These are phyloP conservation scores for Beauveria bassiana DNA, from an alignment of 2,329 filamentous ascomycete genomes.

Conservation along the genomic window DNA sequence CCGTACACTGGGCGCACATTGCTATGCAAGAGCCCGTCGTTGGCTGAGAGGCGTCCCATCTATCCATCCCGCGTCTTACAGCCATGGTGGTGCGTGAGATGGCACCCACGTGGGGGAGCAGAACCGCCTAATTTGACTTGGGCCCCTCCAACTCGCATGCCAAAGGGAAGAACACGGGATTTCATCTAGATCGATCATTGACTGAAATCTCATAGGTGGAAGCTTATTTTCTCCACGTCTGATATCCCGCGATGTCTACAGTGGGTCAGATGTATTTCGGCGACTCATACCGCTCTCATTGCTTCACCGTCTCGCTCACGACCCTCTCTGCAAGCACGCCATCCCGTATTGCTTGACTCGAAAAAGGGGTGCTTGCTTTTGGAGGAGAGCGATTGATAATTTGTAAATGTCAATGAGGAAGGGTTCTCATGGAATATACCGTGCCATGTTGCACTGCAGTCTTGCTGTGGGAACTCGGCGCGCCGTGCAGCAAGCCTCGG, in stretches of 20 bases:
- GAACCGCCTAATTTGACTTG: neutral
- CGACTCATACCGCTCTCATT: too few relatives aligned
- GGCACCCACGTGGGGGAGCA: neutral
- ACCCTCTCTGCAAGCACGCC: too few relatives aligned
- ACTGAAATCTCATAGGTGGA: neutral
- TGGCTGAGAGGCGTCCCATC: neutral
- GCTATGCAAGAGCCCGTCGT: neutral
- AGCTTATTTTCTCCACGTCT: neutral
- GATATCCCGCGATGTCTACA: neutral
- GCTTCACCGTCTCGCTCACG: too few relatives aligned
- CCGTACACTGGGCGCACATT: neutral
- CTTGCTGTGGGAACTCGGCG: neutral
- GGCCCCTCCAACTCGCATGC: neutral
- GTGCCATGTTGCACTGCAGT: neutral
- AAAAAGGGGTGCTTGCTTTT: too few relatives aligned
- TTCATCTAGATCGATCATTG: conserved; percentile 1
- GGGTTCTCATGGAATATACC: neutral
- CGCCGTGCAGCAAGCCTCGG: neutral
- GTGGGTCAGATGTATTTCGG: too few relatives aligned
- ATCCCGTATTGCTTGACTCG: too few relatives aligned
- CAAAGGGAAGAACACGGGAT: neutral
- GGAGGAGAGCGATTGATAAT: neutral
- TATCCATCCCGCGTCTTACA: neutral
- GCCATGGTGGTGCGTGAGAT: neutral
- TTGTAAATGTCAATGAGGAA: neutral